Conservation (phyloP, 2,329 filamentous ascomycete species). For the Beauveria caledonica region DNA sequence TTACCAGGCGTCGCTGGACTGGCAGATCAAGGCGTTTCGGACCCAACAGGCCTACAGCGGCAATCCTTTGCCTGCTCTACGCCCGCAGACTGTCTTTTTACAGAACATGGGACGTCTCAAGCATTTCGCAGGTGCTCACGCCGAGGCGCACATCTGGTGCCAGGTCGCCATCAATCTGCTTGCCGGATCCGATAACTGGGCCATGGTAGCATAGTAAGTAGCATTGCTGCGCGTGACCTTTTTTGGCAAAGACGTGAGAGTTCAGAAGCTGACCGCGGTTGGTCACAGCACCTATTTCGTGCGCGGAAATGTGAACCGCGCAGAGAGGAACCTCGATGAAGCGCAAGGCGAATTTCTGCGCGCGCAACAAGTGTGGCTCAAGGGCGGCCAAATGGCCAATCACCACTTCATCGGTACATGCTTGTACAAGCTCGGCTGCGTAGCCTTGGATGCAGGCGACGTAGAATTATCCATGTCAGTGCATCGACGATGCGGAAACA, state of each 20-base stretch:
- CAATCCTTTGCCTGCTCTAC: neutral
- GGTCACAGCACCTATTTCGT: neutral
- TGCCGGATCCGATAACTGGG: neutral
- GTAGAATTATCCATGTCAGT: neutral
- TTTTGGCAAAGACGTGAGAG: too few species aligned
- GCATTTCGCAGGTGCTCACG: neutral
- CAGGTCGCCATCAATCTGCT: neutral
- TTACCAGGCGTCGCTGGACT: neutral
- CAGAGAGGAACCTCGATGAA: neutral
- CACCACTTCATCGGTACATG: neutral
- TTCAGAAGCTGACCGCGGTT: too few species aligned
- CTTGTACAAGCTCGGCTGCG: slow-evolving; percentile 1
- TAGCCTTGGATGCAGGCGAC: neutral
- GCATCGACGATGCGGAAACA: neutral
- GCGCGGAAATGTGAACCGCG: neutral
- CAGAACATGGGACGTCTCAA: neutral
- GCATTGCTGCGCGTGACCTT: neutral
- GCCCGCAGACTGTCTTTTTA: neutral
- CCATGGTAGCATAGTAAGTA: neutral
- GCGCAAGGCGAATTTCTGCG: neutral
- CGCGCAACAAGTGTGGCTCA: neutral
- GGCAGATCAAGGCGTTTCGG: neutral
- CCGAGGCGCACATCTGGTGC: neutral
- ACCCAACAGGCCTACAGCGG: neutral
- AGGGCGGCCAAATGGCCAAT: neutral